Evolutionary conservation across 2,329 filamentous ascomycete genomes (phyloP).

Genomic region (Aureobasidium sp.): DNA sequence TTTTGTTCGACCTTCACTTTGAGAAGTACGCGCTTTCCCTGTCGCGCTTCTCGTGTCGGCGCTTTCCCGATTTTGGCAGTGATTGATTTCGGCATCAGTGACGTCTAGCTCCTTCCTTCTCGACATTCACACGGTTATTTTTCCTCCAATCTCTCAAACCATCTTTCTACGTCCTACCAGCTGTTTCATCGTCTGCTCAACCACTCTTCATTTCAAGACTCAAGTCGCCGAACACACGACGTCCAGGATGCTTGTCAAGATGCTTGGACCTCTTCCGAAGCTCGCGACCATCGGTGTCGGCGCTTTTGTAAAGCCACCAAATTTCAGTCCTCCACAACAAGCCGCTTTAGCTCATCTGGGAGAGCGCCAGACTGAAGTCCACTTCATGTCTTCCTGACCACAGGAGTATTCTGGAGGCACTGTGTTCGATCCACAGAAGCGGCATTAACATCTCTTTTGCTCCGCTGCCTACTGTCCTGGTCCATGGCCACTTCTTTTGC

Average conservation of each 20-base stretch:
- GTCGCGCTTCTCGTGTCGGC: not conserved
- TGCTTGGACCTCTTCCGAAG: not conserved
- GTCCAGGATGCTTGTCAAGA: not conserved
- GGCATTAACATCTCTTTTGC: conserved; percentile 2
- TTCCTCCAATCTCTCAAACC: not conserved
- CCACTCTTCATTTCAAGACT: not conserved
- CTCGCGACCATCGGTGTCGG: not conserved
- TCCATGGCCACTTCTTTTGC: not conserved
- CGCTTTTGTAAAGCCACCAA: not conserved
- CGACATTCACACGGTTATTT: not conserved
- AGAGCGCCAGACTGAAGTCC: conserved; percentile 15
- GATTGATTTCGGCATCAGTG: not conserved
- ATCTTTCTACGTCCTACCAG: not conserved
- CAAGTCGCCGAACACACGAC: no score
- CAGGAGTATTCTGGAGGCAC: conserved; percentile 12
- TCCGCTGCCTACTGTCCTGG: not conserved
- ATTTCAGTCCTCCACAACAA: not conserved
- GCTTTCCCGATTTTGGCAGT: not conserved
- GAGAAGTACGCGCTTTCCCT: not conserved
- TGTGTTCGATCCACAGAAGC: conserved; percentile 15
- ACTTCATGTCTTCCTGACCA: not conserved
- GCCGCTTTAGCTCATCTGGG: conserved; percentile 14
- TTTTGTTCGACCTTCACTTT: not conserved
- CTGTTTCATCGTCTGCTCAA: not conserved
- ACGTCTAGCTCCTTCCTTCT: not conserved